Evolutionary conservation across 257 asterid species (phyloP).

Genomic region (Orobanche coerulescens): DNA sequence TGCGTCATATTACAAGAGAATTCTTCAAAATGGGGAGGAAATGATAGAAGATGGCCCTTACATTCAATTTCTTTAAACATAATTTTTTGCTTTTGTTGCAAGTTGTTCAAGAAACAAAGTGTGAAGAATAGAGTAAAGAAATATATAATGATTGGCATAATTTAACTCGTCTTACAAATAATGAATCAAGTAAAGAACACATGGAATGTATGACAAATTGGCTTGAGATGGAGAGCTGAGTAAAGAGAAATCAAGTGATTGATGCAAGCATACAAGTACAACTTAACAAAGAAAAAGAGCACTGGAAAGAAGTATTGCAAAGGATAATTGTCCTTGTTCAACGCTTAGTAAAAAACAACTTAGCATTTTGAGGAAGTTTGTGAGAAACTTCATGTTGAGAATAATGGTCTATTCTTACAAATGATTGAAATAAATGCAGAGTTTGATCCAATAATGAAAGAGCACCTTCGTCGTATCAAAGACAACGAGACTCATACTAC

Average conservation of each 20-base stretch:
- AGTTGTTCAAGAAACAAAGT: neutral
- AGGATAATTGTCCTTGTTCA: conserved; percentile 11
- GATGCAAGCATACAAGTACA: conserved; percentile 1
- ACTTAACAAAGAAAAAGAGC: conserved; percentile 12
- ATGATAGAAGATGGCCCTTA: conserved; percentile 10
- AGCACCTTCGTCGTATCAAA: neutral
- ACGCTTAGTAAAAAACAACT: too few species aligned
- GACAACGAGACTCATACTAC: neutral
- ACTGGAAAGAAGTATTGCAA: conserved; percentile 9
- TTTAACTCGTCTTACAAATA: neutral
- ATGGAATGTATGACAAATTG: neutral
- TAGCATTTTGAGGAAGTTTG: conserved; percentile 15
- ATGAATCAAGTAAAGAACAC: conserved; percentile 9
- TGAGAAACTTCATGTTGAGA: conserved; percentile 6
- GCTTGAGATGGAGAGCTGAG: too few species aligned
- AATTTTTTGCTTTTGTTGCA: conserved; percentile 15
- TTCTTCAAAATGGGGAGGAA: neutral
- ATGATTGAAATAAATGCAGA: conserved; percentile 11
- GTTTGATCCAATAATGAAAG: conserved; percentile 13
- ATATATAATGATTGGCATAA: conserved; percentile 4
- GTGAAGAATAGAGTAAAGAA: neutral
- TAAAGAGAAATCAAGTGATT: neutral
- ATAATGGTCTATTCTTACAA: conserved; percentile 9
- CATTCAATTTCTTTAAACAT: neutral
- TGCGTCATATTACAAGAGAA: neutral